These are phyloP conservation scores for Psilocybe cubensis DNA, from an alignment of 768 basidiomycete species.

Conservation along the genomic window DNA sequence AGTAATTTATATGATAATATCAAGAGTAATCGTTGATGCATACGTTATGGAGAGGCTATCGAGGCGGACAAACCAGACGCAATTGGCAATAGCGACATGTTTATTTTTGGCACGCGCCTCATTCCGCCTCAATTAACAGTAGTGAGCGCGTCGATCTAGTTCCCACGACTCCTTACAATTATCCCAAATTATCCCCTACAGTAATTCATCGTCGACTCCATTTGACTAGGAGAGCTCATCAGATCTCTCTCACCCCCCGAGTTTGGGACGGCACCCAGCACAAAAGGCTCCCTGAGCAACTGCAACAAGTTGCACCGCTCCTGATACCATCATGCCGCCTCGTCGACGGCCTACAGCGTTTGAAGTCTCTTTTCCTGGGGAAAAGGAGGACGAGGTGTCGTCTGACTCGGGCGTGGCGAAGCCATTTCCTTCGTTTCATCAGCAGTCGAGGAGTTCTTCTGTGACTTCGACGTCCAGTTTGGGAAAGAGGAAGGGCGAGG, in stretches of 20 bases:
- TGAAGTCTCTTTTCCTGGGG: conserved; percentile 55
- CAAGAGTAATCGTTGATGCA: too few species aligned
- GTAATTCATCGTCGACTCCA: neutral
- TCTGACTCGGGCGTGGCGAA: neutral
- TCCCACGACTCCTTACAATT: neutral
- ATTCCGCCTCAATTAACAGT: too few species aligned
- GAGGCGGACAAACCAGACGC: too few species aligned
- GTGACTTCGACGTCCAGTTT: conserved; percentile 19
- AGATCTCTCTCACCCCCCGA: too few species aligned
- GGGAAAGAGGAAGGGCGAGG: conserved; percentile 23
- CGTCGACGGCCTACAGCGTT: conserved; percentile 55
- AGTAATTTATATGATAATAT: too few species aligned
- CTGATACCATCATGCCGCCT: neutral
- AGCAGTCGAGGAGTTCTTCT: conserved; percentile 12
- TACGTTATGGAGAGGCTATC: too few species aligned
- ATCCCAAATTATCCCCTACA: neutral
- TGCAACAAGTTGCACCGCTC: too few species aligned
- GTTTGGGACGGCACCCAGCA: too few species aligned
- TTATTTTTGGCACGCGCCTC: neutral
- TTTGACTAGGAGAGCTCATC: too few species aligned
- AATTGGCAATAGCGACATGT: neutral
- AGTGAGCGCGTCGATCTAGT: too few species aligned
- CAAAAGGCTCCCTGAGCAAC: too few species aligned
- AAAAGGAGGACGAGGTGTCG: conserved; percentile 22
- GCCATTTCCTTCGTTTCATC: neutral